Conservation (phyloP, 2,329 filamentous ascomycete genomes). For the Biscogniauxia mediterranea region DNA sequence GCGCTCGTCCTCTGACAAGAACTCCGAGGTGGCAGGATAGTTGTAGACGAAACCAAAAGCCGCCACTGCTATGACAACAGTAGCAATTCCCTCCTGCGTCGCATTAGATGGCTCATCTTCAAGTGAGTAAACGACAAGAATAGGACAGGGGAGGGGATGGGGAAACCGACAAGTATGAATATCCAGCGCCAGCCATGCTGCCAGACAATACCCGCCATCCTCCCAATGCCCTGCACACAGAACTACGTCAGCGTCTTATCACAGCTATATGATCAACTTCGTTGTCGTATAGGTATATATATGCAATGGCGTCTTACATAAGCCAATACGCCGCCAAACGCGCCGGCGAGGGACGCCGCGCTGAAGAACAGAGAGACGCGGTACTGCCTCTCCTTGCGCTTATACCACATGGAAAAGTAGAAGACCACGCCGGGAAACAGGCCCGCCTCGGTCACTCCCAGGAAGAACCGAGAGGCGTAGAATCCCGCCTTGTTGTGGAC, state of each 20-base stretch:
- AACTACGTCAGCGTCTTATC: not conserved
- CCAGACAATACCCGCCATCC: constrained; percentile 52
- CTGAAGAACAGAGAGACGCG: constrained; percentile 57
- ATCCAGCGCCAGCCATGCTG: constrained; percentile 57
- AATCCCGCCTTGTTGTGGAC: constrained; percentile 51
- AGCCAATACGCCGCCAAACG: constrained; percentile 56
- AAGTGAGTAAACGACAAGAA: too few species aligned
- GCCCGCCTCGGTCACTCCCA: constrained; percentile 54
- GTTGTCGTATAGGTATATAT: not conserved
- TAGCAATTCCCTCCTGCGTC: constrained; percentile 52
- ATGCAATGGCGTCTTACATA: constrained; percentile 39
- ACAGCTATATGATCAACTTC: not conserved
- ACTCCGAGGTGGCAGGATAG: constrained; percentile 59
- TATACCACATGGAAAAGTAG: constrained; percentile 52
- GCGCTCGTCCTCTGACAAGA: constrained; percentile 54
- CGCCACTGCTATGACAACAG: constrained; percentile 48
- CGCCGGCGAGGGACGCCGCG: constrained; percentile 53
- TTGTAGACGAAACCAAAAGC: constrained; percentile 65
- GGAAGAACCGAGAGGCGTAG: constrained; percentile 52
- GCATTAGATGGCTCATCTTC: not conserved
- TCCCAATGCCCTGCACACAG: constrained; percentile 46
- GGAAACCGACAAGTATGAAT: constrained; percentile 51
- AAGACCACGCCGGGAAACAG: constrained; percentile 46
- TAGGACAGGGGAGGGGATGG: too few species aligned
- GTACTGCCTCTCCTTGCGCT: constrained; percentile 52